Percentiles rank a stretch among this genome's conserved stretches.
These are phyloP conservation scores for Hyaloscypha finlandica DNA, from an alignment of 495 filamentous ascomycete species.

Conservation along the genomic window DNA sequence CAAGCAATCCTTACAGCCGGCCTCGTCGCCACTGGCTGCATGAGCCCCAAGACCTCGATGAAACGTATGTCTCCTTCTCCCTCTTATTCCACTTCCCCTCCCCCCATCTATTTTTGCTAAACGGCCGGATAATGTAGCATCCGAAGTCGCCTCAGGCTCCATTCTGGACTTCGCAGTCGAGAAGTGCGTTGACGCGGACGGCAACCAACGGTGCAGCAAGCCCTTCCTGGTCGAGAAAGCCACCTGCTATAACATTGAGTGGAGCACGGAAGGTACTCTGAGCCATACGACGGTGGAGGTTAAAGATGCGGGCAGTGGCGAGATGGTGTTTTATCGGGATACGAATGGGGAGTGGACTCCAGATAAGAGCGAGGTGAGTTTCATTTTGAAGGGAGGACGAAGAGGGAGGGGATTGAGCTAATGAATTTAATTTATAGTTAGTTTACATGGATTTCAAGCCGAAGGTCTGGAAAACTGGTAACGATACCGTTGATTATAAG, in stretches of 20 bases:
- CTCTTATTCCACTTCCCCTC: not conserved
- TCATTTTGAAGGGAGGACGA: constrained; percentile 4
- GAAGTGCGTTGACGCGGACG: constrained; percentile 34
- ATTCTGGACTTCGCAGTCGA: not conserved
- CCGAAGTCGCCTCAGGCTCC: not conserved
- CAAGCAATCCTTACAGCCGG: constrained; percentile 7
- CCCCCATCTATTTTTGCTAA: too few relatives aligned
- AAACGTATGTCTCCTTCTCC: not conserved
- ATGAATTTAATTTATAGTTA: constrained; percentile 27
- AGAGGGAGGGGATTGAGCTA: not conserved
- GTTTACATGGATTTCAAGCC: constrained; percentile 46
- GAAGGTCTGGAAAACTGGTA: constrained; percentile 41
- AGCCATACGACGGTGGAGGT: constrained; percentile 44
- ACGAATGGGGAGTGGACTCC: constrained; percentile 44
- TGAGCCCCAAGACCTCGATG: not conserved
- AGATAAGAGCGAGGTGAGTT: constrained; percentile 35
- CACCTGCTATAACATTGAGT: constrained; percentile 42
- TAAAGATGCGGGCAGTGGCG: constrained; percentile 38
- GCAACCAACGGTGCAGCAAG: constrained; percentile 38
- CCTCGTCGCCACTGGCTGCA: not conserved
- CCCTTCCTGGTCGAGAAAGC: constrained; percentile 38
- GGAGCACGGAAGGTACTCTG: constrained; percentile 39
- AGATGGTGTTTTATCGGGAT: constrained; percentile 44
- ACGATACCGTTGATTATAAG: constrained; percentile 41
- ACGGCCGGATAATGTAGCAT: not conserved